Percentiles rank a stretch among this genome's conserved stretches.
Conservation (phyloP, 148 eudicot genomes). For the Spergularia marina region DNA sequence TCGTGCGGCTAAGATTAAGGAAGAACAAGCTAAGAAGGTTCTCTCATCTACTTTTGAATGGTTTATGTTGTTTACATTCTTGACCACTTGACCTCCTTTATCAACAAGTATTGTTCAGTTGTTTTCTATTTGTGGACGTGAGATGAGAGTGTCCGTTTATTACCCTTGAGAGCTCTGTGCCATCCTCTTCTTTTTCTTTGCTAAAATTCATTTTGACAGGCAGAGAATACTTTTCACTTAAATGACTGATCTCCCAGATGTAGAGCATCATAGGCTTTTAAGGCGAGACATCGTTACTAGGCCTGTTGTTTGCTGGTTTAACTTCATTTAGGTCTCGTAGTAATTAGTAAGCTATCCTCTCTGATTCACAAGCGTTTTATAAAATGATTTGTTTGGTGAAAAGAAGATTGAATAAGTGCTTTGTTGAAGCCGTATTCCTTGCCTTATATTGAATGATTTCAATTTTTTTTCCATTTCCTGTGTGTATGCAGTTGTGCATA, state of each 20-base stretch:
- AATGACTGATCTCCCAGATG: too few relatives aligned
- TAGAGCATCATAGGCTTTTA: too few relatives aligned
- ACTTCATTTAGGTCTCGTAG: too few relatives aligned
- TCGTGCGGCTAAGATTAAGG: constrained; percentile 69
- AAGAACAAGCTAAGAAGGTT: constrained; percentile 81
- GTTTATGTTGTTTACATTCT: constrained; percentile 1
- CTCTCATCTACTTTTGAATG: background rate
- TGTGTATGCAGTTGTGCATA: too few relatives aligned
- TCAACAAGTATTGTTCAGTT: background rate
- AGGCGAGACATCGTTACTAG: too few relatives aligned
- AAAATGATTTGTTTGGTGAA: background rate
- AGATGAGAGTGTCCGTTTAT: background rate
- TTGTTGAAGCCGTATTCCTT: background rate
- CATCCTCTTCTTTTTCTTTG: background rate
- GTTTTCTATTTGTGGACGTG: background rate
- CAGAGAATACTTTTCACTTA: background rate
- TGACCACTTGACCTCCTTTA: background rate
- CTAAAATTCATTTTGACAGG: background rate
- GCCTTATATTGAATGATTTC: too few relatives aligned
- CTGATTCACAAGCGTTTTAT: too few relatives aligned
- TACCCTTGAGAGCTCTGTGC: background rate
- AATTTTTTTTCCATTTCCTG: too few relatives aligned
- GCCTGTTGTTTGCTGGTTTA: too few relatives aligned
- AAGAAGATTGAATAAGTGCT: background rate
- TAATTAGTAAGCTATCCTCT: too few relatives aligned